Conservation (phyloP, 192 early-diverging fungal species). For the Cladochytrium replicatum region DNA sequence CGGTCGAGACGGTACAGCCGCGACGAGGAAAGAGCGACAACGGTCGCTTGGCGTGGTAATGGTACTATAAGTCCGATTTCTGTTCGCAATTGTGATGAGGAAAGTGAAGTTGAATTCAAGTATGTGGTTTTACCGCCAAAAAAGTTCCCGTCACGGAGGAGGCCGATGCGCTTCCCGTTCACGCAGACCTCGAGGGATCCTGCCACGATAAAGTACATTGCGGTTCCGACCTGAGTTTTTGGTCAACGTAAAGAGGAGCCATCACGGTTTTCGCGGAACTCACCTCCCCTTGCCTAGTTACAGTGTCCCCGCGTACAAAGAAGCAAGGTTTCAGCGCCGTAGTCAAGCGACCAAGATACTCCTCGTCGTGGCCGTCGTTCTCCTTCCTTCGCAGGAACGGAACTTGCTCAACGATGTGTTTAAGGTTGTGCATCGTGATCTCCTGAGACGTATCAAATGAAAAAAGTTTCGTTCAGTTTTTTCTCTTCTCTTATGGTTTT, state of each 20-base stretch:
- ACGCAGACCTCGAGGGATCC: constrained; percentile 16
- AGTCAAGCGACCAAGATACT: constrained; percentile 5
- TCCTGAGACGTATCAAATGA: constrained; percentile 3
- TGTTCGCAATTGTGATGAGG: constrained; percentile 11
- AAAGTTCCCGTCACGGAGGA: constrained; percentile 18
- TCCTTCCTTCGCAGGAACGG: constrained; percentile 13
- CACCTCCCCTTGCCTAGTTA: constrained; percentile 16
- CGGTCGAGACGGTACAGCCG: constrained; percentile 12
- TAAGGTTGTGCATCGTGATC: constrained; percentile 14
- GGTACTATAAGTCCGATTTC: constrained; percentile 1
- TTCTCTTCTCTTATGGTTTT: too few relatives aligned
- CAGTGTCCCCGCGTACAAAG: constrained; percentile 13
- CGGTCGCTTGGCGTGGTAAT: constrained; percentile 19
- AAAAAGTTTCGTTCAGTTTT: background rate
- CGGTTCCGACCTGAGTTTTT: constrained; percentile 9
- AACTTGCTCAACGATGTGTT: constrained; percentile 17
- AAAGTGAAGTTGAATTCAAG: constrained; percentile 5
- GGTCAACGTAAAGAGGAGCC: too few relatives aligned
- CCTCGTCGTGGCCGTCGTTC: constrained; percentile 13
- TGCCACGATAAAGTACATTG: constrained; percentile 23
- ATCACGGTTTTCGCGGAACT: background rate
- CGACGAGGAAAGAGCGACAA: constrained; percentile 9
- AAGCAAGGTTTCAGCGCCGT: constrained; percentile 10
- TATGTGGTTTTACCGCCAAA: constrained; percentile 16
- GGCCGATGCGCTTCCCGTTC: constrained; percentile 5